These are phyloP conservation scores for Phlyctochytrium planicorne DNA, from an alignment of 192 early-diverging fungal species.

Conservation along the genomic window DNA sequence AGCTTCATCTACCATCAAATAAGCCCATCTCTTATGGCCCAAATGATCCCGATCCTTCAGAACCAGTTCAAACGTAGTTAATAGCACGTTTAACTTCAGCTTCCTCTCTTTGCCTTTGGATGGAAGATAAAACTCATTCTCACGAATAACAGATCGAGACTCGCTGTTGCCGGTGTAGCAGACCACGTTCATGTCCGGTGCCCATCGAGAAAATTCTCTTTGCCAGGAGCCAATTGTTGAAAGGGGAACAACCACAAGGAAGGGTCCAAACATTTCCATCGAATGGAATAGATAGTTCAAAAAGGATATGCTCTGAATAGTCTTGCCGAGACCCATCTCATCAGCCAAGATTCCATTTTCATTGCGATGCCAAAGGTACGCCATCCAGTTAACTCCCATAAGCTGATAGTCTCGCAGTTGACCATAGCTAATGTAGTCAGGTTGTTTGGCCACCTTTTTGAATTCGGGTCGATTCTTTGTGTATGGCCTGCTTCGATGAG, in stretches of 20 bases:
- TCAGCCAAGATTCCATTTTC: conserved; percentile 97
- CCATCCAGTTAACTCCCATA: conserved; percentile 96
- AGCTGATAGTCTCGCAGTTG: conserved; percentile 95
- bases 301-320: conserved; percentile 94
- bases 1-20: conserved; percentile 95
- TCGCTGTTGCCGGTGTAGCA: conserved; percentile 84
- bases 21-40: conserved; percentile 85
- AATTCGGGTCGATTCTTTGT: conserved; percentile 71
- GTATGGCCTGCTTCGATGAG: conserved; percentile 60
- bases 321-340: conserved; percentile 93
- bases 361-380: conserved; percentile 89
- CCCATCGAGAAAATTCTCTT: conserved; percentile 94
- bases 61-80: conserved; percentile 95
- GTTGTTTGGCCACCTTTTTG: conserved; percentile 74
- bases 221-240: conserved; percentile 96
- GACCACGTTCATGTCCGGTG: conserved; percentile 89
- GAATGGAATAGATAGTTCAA: conserved; percentile 85
- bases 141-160: conserved; percentile 84
- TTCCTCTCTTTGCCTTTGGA: conserved; percentile 23
- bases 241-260: conserved; percentile 93
- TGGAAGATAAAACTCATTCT: conserved; percentile 85
- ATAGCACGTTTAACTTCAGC: conserved; percentile 85
- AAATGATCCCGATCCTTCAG: conserved; percentile 85
- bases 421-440: conserved; percentile 79
- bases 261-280: conserved; percentile 85